Evolutionary conservation across 2,329 filamentous ascomycete genomes (phyloP).

Genomic region (Alternaria burnsii): DNA sequence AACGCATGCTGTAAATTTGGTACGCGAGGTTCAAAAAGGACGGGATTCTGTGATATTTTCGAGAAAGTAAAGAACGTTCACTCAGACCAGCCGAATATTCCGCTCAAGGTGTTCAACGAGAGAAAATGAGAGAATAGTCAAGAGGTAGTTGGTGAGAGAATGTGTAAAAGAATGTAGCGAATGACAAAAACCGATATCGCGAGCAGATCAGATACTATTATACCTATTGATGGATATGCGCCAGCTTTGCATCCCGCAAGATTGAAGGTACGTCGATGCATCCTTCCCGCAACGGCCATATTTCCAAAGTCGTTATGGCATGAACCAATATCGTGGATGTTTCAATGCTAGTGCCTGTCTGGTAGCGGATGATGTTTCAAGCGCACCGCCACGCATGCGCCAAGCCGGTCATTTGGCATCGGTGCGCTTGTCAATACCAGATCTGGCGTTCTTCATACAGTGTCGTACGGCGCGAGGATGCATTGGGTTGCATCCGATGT

Average conservation of each 20-base stretch:
- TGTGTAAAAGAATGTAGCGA: slow-evolving; percentile 8
- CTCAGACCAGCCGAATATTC: slow-evolving; percentile 34
- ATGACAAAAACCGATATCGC: background rate
- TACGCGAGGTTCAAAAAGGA: background rate
- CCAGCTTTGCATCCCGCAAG: background rate
- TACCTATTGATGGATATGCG: background rate
- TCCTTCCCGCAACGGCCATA: slow-evolving; percentile 2
- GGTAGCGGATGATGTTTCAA: slow-evolving; percentile 4
- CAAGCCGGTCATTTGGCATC: background rate
- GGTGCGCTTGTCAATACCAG: background rate
- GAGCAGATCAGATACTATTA: background rate
- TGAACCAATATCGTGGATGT: slow-evolving; percentile 1
- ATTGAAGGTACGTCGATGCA: background rate
- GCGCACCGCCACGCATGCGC: background rate
- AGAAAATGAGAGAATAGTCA: slow-evolving; percentile 18
- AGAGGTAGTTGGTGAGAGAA: background rate
- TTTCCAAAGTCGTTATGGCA: slow-evolving; percentile 1
- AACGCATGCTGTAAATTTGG: slow-evolving; percentile 25
- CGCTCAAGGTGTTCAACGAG: slow-evolving; percentile 28
- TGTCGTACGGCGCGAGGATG: background rate
- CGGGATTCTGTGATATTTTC: background rate
- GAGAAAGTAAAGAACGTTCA: slow-evolving; percentile 25
- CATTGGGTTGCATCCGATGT: background rate
- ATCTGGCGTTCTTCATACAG: background rate
- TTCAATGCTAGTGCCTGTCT: background rate